These are phyloP conservation scores for Penicillium odoratum DNA, from an alignment of 495 filamentous ascomycete genomes.

Conservation along the genomic window DNA sequence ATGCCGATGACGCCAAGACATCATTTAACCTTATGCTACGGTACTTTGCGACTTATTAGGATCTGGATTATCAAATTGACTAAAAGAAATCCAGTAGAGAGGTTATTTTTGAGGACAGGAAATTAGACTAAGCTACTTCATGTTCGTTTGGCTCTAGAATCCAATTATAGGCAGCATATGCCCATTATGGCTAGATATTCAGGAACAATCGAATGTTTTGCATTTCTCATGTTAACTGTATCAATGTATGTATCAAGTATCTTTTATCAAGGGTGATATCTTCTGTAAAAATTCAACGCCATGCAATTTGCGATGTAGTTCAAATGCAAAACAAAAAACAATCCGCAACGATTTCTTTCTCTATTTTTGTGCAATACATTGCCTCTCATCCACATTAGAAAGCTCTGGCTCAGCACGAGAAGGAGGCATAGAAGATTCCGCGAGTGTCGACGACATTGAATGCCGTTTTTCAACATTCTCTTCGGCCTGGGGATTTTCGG, in stretches of 20 bases:
- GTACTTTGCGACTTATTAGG: neutral
- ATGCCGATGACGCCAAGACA: constrained; percentile 15
- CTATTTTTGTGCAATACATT: neutral
- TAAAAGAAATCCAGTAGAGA: too few relatives aligned
- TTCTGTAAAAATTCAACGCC: constrained; percentile 19
- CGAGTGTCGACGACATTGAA: constrained; percentile 22
- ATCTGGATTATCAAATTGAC: neutral
- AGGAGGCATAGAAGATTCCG: constrained; percentile 22
- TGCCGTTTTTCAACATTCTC: constrained; percentile 13
- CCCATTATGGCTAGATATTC: too few relatives aligned
- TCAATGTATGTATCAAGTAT: neutral
- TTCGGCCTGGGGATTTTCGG: neutral
- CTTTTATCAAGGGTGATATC: neutral
- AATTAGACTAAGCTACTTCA: too few relatives aligned
- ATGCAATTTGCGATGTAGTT: constrained; percentile 8
- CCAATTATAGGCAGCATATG: too few relatives aligned
- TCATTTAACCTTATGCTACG: neutral
- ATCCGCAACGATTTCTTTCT: neutral
- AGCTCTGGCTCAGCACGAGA: constrained; percentile 14
- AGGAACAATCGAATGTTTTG: too few relatives aligned
- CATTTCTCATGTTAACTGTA: neutral
- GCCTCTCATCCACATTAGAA: constrained; percentile 6
- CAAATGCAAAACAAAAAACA: neutral
- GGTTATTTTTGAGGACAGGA: too few relatives aligned
- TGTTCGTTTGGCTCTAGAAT: too few relatives aligned